Conservation (phyloP, 352 stramenopile species). For the Phytophthora ohioensis region DNA sequence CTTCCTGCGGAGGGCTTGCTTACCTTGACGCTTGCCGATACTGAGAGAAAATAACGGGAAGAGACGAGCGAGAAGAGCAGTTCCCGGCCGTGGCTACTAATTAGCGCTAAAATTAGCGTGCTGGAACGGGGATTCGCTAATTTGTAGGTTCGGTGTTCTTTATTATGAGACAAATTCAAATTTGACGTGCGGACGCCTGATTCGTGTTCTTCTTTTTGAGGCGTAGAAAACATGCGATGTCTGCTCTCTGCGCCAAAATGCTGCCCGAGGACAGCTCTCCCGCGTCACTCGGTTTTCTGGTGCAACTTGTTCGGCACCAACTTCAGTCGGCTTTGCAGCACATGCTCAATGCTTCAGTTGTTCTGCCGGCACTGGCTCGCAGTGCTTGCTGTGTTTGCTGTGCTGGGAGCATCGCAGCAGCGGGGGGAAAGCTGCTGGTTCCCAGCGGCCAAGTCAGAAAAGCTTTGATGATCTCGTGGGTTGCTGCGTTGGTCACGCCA, state of each 20-base stretch:
- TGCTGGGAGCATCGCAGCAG: not conserved
- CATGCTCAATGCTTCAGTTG: conserved; percentile 4
- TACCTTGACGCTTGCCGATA: conserved; percentile 31
- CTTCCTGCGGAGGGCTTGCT: not conserved
- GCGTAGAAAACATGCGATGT: conserved; percentile 1
- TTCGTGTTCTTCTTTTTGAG: conserved; percentile 34
- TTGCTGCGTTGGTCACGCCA: conserved; percentile 9
- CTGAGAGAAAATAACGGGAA: conserved; percentile 49
- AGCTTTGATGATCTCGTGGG: conserved; percentile 20
- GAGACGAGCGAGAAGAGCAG: conserved; percentile 36
- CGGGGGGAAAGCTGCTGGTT: not conserved
- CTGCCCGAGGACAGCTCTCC: conserved; percentile 19
- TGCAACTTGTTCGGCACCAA: not conserved
- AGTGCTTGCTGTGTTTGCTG: not conserved
- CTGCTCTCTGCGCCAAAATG: not conserved
- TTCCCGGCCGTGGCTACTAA: conserved; percentile 11
- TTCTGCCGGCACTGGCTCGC: not conserved
- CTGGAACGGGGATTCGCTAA: conserved; percentile 23
- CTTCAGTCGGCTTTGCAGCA: conserved; percentile 23
- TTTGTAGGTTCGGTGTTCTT: not conserved
- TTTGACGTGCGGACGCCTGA: not conserved
- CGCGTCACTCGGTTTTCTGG: conserved; percentile 16
- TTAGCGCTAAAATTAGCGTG: conserved; percentile 27
- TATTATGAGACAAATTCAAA: conserved; percentile 18
- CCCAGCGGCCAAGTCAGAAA: conserved; percentile 19